Evolutionary conservation across 345 rosid genomes (phyloP), one percentile per base, ranked within the genome.

Genomic region (Zanthoxylum bungeanum): DNA sequence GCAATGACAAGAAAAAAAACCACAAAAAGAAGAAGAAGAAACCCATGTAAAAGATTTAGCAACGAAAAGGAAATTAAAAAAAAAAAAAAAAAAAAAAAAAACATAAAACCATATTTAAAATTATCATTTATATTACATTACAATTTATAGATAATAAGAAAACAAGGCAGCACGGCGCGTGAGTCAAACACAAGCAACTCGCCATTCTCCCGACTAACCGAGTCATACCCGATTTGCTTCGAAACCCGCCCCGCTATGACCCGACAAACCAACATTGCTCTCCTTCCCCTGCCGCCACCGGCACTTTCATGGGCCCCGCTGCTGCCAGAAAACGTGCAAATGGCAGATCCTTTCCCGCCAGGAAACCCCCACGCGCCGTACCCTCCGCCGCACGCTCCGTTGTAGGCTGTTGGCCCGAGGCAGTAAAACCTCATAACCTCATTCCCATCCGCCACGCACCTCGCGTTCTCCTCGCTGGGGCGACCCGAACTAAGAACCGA

Each of bases 381-480:
- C 9, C 78, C 52, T 1, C 80, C 77, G 68, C 80, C 66, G 70
- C 75, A 79, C 24, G 81, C 78, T 0, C 83, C 86, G 4, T 24
- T 53, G 0, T 81, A 83, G 0, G 84, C 50, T 0, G 88, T 82
- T 17, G 97, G 87, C 2, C 99, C 99, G 62, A 88, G 68, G 72
- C 91, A 89, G 25, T 88, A 85, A 74, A 95, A 95, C 79, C 98
- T 86, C 99, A 95, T 95, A 53, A 92, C 88, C 84, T 95, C 99
- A 75, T 95, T 95, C 28, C 99, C 99, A 42, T 95, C 99, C 4
- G 99, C 98, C 1, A 82, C 79, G 71, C 96, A 92, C 80, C 99
- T 79, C 12, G 90, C 93, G 58, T 86, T 86, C 74, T 88, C 96
- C 74, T 87, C 95, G 82, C 85, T 76, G 49, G 86, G 60, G 36